Evolutionary conservation across 1,284 basidiomycete genomes (phyloP).

Genomic region (Moesziomyces parantarcticus): DNA sequence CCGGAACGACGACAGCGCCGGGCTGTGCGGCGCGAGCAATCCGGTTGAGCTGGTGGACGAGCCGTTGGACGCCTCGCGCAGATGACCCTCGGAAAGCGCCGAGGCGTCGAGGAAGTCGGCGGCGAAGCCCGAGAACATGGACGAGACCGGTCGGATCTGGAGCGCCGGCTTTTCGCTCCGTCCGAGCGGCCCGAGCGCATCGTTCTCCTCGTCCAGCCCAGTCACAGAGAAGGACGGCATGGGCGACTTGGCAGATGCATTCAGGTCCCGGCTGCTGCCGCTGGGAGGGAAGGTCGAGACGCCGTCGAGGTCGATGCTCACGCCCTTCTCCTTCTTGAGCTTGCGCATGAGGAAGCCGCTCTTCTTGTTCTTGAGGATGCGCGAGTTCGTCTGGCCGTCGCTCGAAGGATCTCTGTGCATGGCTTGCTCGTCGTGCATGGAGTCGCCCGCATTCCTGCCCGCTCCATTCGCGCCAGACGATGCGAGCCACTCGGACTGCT

Average conservation of each 20-base stretch:
- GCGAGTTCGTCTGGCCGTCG: constrained; percentile 26
- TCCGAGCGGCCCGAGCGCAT: constrained; percentile 16
- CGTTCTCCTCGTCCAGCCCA: constrained; percentile 27
- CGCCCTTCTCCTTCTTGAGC: constrained; percentile 57
- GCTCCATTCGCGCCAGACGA: constrained; percentile 11
- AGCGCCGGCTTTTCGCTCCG: constrained; percentile 44
- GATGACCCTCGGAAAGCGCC: constrained; percentile 30
- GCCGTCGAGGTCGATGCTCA: constrained; percentile 36
- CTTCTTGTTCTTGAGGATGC: constrained; percentile 58
- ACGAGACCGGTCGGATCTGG: constrained; percentile 51
- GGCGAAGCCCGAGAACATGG: constrained; percentile 56
- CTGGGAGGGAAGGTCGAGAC: constrained; percentile 36
- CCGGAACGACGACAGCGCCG: constrained; percentile 24
- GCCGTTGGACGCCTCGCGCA: constrained; percentile 18
- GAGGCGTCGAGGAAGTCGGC: constrained; percentile 51
- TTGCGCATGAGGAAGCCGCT: constrained; percentile 56
- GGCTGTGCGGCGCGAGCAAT: constrained; percentile 38
- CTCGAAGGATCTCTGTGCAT: constrained; percentile 28
- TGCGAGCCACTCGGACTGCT: constrained; percentile 47
- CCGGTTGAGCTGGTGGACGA: constrained; percentile 28
- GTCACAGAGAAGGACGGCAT: constrained; percentile 51
- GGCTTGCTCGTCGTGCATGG: constrained; percentile 19
- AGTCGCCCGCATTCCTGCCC: constrained; percentile 13
- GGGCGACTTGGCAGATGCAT: constrained; percentile 18
- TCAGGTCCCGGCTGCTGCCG: constrained; percentile 26